Evolutionary conservation across 1,139 yeast species (phyloP).

Genomic region (Pichiaceae sp.): DNA sequence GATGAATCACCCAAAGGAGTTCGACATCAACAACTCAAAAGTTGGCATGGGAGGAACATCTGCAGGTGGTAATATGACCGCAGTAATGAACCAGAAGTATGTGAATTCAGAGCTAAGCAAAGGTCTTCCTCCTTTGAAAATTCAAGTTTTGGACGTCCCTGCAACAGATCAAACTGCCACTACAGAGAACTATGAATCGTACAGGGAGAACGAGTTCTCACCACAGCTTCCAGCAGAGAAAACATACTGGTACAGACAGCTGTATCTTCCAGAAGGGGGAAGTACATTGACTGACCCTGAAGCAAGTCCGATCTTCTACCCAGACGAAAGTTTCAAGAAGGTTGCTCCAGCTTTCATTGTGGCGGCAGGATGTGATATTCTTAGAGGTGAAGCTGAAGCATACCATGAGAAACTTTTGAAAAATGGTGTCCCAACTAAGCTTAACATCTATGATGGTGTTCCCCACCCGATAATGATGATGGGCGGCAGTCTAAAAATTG

Average conservation of each 20-base stretch:
- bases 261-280: slow-evolving; percentile 33
- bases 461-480: neutral
- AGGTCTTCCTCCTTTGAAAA: slow-evolving; percentile 29
- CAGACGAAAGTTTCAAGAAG: slow-evolving; percentile 30
- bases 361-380: slow-evolving; percentile 38
- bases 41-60: slow-evolving; percentile 40
- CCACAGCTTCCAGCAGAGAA: slow-evolving; percentile 41
- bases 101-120: slow-evolving; percentile 23
- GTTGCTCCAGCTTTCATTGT: slow-evolving; percentile 37
- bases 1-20: slow-evolving; percentile 12
- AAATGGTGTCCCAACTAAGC: slow-evolving; percentile 26
- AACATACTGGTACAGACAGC: slow-evolving; percentile 39
- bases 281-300: slow-evolving; percentile 31
- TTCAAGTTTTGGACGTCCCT: slow-evolving; percentile 39
- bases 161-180: slow-evolving; percentile 42
- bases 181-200: slow-evolving; percentile 29
- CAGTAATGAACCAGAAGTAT: slow-evolving; percentile 30
- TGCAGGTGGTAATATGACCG: slow-evolving; percentile 26
- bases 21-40: slow-evolving; percentile 27
- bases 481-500: slow-evolving; percentile 12
- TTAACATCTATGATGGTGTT: neutral
- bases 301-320: slow-evolving; percentile 36
- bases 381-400: slow-evolving; percentile 36
- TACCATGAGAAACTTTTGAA: slow-evolving; percentile 32
- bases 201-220: slow-evolving; percentile 34